Base-by-base conservation (phyloP, 371 early-diverging fungal species). In the Funneliformis caledonium region DNA sequence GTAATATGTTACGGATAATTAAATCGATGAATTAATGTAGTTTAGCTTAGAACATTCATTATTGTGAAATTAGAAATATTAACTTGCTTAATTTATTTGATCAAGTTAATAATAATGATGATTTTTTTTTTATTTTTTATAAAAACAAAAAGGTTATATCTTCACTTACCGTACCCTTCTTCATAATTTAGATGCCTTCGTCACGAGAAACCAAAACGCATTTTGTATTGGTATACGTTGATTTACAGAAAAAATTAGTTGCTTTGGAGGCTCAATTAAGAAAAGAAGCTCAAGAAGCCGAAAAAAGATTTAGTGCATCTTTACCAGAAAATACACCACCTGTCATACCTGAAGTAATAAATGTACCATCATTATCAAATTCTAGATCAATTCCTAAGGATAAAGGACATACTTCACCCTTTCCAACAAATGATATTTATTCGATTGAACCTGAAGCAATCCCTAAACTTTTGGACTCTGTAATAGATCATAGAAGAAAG, bases 171-270 rank as follows among this genome's bases (percentile, higher is more conserved):
- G 1, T 31, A n/a, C 5, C 45, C n/a, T 78, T 62, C 10, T 47
- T 43, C 26, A 10, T 45, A 26, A 33, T 26, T 70, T 31, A 82
- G 82, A 68, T 45, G 31, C 82, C 82, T 9, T 52, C 82, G 16
- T 52, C 82, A 31, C 48, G 69, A 60, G 82, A 82, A 73, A 68
- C 82, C 7, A 82, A 82, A 80, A 61, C 82, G 1, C 61, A 80
- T 43, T 50, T 80, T 22, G 73, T 82, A 26, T 67, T 79, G 19
- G 33, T 42, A 48, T 82, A 82, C 79, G 82, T 82, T 11, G 70
- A 82, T 33, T 50, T 79, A 5, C 82, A 82, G 73, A 69, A 65
- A 68, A 80, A 73, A 16, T 48, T 82, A 33, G 52, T 82, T 4
- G 78, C 69, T 37, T 47, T 82, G 16, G 82, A 82, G 42, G 56